Evolutionary conservation across 768 basidiomycete genomes (phyloP), one percentile per base, ranked within the genome.

Genomic region (Rubroboletus satanas): DNA sequence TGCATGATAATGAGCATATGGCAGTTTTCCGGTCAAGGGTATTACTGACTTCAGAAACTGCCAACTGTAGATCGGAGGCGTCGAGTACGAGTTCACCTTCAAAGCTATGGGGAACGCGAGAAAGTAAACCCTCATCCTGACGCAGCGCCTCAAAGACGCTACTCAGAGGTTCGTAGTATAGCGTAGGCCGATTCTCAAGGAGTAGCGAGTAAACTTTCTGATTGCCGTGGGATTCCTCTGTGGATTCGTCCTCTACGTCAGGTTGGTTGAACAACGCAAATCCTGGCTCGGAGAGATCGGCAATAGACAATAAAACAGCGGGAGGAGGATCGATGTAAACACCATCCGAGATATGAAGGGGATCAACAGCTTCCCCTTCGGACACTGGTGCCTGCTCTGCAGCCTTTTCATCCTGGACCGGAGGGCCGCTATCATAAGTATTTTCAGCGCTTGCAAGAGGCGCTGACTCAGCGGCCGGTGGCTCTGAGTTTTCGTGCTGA

Each of bases 281-380:
- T 32, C 75, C 70, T 37, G 69, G 59, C 18, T 73, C 74, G 45
- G 74, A 74, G 33, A 80, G 60, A 35, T 78, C 74, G 31, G 62
- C 55, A 23, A 79, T 45, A 9, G 73, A 73, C 33, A 88, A 65
- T 35, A 88, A 71, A 42, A 88, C 84, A 15, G 85, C 77, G 12
- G 88, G 88, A 28, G 88, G 88, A 29, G 85, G 84, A 56, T 88
- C 87, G 49, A 87, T 87, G 66, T 83, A 88, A 44, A 87, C 83
- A 29, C 81, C 87, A 63, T 83, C 82, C 26, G 79, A 83, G 50
- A 83, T 79, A 67, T 82, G 78, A 64, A 82, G 81, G n/a, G 79
- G 79, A 66, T 84, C 77, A 48, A 42, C 46, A 2, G 42, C 37
- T 42, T 60, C 65, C 43, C 50, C 61, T 46, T 54, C 60, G 26